Base-by-base conservation (phyloP, 2,329 filamentous ascomycete species). In the Periconia sp. region DNA sequence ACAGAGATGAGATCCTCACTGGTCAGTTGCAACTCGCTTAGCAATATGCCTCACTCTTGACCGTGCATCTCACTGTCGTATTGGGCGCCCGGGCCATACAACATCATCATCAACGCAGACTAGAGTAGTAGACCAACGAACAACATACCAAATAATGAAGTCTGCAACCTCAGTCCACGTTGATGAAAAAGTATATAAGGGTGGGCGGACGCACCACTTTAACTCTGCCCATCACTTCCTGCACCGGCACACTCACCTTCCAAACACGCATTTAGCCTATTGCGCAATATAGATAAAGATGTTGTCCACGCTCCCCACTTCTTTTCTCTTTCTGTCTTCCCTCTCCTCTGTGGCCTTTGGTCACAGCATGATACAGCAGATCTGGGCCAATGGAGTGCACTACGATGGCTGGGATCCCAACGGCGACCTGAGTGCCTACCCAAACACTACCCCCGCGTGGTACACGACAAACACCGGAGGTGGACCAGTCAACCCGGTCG, bases 401-500 rank as follows among this genome's bases (percentile, higher is more conserved):
- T 58, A 53, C 47, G 23, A 47, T 23, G 59, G 59, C 47, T 61
- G 50, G 50, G 49, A 60, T 41, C 54, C 59, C 14, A 52, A 47
- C 41, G 54, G 50, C 41, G 41, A 49, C 31, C 31, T 53, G 15
- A 40, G 19, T 6, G 23, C 50, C 19, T 49, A 53, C n/a, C 50
- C 50, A 19, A 30, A 40, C 14, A 35, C 44, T 20, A 53, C 50
- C 9, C 50, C 50, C 3, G 50, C 45, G 9, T 53, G 50, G 50
- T 53, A 45, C 33, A 61, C 63, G 10, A 46, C 56, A 41, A 66
- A 66, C 52, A 47, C 49, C 14, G 66, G 63, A 43, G 63, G 65
- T 43, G 64, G 61, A 50, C 67, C 65, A 35, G 56, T 70, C 18
- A 52, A 56, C 19, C 64, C 66, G n/a, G 30, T 45, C 19, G 53